phyloP scores from a whole-genome alignment of 2,329 filamentous ascomycete species.

The Fusarium sororula region DNA sequence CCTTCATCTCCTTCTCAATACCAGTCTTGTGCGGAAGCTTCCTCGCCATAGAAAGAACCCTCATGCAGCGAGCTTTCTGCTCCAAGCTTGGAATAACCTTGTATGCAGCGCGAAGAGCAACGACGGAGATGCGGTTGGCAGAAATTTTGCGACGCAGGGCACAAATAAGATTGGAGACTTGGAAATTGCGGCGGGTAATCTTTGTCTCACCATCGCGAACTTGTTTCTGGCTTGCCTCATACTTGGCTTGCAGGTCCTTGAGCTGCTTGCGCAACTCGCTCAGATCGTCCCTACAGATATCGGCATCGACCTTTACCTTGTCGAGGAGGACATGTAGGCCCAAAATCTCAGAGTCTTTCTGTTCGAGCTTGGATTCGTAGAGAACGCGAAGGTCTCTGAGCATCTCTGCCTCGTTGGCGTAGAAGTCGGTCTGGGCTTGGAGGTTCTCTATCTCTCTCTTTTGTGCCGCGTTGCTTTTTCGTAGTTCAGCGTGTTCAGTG shows the following conservation, averaged over 20 bases:
- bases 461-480: neutral
- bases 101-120: conserved; percentile 15
- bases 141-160: neutral
- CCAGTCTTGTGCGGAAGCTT: neutral
- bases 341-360: neutral
- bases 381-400: neutral
- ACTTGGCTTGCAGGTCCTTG: neutral
- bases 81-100: neutral
- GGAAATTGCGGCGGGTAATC: neutral
- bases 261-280: neutral
- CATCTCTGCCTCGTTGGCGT: neutral
- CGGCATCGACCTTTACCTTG: neutral
- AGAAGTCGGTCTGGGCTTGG: neutral
- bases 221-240: neutral
- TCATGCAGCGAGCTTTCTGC: neutral
- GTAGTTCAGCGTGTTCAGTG: neutral
- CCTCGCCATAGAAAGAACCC: neutral
- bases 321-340: neutral
- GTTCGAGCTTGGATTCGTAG: neutral
- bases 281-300: neutral
- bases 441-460: neutral
- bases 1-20: neutral
- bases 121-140: neutral
- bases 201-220: neutral
- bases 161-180: neutral